Conservation (phyloP, 2,329 filamentous ascomycete genomes). For the Teratosphaeria destructans region DNA sequence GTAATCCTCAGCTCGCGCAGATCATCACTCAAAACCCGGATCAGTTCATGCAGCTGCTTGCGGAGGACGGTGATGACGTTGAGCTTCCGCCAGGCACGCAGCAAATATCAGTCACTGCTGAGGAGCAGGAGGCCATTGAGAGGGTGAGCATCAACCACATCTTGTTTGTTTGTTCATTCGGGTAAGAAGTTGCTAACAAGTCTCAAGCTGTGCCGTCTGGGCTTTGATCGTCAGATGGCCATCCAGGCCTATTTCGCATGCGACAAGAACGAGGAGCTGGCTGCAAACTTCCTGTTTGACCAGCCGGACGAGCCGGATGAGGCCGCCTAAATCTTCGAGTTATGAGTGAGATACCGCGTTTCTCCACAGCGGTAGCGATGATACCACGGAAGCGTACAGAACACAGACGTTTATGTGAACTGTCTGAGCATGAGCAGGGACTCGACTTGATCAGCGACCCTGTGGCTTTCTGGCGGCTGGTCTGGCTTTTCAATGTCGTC, state of each 20-base stretch:
- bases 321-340: conserved; percentile 2
- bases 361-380: background rate
- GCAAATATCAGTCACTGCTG: conserved; percentile 83
- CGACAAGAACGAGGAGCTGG: conserved; percentile 98
- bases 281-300: conserved; percentile 96
- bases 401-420: background rate
- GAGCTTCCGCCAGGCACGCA: conserved; percentile 80
- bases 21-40: conserved; percentile 87
- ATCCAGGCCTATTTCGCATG: conserved; percentile 99
- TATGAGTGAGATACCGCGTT: background rate
- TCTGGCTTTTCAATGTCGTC: background rate
- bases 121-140: conserved; percentile 95
- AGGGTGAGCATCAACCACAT: conserved; percentile 48
- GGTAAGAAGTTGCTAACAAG: conserved; percentile 9
- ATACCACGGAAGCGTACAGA: background rate
- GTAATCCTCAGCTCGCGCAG: conserved; percentile 88
- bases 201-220: conserved; percentile 71
- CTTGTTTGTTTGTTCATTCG: background rate
- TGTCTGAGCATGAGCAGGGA: background rate
- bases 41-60: conserved; percentile 80
- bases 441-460: background rate
- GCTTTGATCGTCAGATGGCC: conserved; percentile 84
- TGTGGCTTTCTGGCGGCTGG: background rate
- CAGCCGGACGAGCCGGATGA: conserved; percentile 65
- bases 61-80: conserved; percentile 78